These are phyloP conservation scores for Patellifolia procumbens DNA, from an alignment of 179 eudicot genomes.

Conservation along the genomic window DNA sequence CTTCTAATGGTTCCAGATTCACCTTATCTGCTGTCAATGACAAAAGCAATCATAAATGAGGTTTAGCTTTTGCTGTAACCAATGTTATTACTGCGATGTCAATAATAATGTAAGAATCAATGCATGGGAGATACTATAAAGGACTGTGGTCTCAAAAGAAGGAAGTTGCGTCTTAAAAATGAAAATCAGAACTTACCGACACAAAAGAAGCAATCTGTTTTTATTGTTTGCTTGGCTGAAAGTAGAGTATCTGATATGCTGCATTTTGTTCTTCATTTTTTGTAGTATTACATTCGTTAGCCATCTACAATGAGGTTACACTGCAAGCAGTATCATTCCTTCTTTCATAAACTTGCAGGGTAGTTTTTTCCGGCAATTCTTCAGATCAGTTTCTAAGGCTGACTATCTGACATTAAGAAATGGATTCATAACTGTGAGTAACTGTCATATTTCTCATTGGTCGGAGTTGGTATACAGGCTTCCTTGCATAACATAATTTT, in stretches of 20 bases:
- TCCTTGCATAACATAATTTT: not conserved
- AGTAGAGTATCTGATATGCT: not conserved
- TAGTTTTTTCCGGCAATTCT: conserved; percentile 89
- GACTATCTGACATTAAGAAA: conserved; percentile 89
- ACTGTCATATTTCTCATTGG: not conserved
- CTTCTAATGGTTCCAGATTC: not conserved
- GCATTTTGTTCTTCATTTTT: not conserved
- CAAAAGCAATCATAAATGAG: not conserved
- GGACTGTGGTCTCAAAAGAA: not conserved
- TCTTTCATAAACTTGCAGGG: conserved; percentile 48
- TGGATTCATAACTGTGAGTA: conserved; percentile 83
- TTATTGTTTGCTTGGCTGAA: not conserved
- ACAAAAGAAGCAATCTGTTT: not conserved
- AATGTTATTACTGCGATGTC: not conserved
- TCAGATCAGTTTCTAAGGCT: conserved; percentile 73
- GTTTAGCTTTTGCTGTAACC: not conserved
- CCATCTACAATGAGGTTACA: not conserved
- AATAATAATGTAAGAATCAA: not conserved
- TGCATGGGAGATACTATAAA: not conserved
- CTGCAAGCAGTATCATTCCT: not conserved
- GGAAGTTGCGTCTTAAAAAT: not conserved
- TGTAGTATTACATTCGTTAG: not conserved
- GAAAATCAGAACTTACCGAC: not conserved
- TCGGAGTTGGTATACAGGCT: not conserved
- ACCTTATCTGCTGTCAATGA: not conserved